Evolutionary conservation across 2,329 filamentous ascomycete genomes (phyloP).

Genomic region (Grosmannia serpens): DNA sequence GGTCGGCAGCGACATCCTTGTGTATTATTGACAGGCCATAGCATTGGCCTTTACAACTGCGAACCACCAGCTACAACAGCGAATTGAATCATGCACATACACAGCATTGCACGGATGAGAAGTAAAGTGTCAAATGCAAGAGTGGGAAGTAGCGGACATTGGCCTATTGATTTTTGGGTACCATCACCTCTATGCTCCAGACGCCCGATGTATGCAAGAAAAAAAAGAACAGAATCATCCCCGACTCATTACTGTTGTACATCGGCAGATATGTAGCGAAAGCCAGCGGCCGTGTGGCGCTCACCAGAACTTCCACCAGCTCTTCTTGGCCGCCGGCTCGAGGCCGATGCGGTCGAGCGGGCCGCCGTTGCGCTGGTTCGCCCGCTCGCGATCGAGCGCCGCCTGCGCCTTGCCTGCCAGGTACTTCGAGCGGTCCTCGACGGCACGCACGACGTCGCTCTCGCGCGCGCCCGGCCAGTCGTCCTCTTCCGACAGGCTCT

Average conservation of each 20-base stretch:
- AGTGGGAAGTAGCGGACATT: constrained; percentile 2
- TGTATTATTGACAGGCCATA: too few relatives aligned
- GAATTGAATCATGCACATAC: not conserved
- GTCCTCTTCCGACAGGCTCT: constrained; percentile 22
- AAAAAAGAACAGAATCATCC: not conserved
- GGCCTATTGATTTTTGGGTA: not conserved
- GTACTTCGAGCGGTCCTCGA: constrained; percentile 21
- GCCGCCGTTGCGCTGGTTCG: constrained; percentile 29
- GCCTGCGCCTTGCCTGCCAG: constrained; percentile 24
- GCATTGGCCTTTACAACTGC: not conserved
- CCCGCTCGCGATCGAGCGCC: constrained; percentile 37
- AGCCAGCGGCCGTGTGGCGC: constrained; percentile 6
- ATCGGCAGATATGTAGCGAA: not conserved
- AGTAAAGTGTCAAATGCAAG: not conserved
- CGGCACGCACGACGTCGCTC: constrained; percentile 19
- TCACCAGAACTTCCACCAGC: constrained; percentile 21
- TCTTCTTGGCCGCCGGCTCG: constrained; percentile 22
- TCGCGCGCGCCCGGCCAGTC: constrained; percentile 17
- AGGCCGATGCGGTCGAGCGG: constrained; percentile 37
- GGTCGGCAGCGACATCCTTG: not conserved
- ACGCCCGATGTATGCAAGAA: constrained; percentile 2
- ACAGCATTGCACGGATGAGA: not conserved
- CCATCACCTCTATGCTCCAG: not conserved
- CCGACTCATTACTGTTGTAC: not conserved
- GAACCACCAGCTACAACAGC: not conserved